These are phyloP conservation scores for Wolfiporia cocos DNA, from an alignment of 1,284 basidiomycete species.

Conservation along the genomic window DNA sequence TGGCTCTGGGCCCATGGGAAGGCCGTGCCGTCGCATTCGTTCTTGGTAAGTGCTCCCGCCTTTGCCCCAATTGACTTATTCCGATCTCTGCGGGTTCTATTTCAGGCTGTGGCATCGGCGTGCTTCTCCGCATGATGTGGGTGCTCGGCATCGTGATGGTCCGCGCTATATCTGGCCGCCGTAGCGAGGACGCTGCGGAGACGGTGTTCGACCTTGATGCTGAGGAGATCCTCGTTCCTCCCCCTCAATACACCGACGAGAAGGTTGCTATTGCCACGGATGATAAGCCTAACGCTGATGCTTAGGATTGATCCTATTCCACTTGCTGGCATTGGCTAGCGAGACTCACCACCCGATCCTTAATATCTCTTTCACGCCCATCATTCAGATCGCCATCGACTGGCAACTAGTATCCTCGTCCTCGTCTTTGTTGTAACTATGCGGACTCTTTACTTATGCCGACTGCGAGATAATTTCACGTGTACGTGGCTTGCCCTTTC, in stretches of 20 bases:
- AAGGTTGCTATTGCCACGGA: slow-evolving; percentile 11
- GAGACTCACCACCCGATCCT: too few relatives aligned
- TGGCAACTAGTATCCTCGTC: too few relatives aligned
- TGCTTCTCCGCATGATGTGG: slow-evolving; percentile 72
- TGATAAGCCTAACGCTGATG: background rate
- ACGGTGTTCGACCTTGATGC: slow-evolving; percentile 23
- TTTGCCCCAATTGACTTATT: background rate
- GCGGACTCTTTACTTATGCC: too few relatives aligned
- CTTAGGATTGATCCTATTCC: too few relatives aligned
- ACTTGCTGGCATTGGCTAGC: too few relatives aligned
- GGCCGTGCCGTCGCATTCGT: slow-evolving; percentile 74
- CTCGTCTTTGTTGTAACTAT: too few relatives aligned
- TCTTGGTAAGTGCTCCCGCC: slow-evolving; percentile 44
- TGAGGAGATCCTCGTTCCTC: slow-evolving; percentile 35
- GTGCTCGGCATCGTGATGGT: slow-evolving; percentile 55
- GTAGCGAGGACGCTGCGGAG: slow-evolving; percentile 29
- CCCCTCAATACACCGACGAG: slow-evolving; percentile 40
- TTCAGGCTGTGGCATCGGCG: slow-evolving; percentile 71
- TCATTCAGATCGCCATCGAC: too few relatives aligned
- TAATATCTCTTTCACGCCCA: too few relatives aligned
- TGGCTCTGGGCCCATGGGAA: slow-evolving; percentile 74
- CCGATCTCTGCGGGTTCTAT: too few relatives aligned
- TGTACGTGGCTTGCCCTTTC: too few relatives aligned
- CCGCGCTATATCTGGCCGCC: slow-evolving; percentile 42
- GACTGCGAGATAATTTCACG: too few relatives aligned